phyloP scores from a whole-genome alignment of 1,139 yeast genomes.

The Sugiyamaella paludigena region DNA sequence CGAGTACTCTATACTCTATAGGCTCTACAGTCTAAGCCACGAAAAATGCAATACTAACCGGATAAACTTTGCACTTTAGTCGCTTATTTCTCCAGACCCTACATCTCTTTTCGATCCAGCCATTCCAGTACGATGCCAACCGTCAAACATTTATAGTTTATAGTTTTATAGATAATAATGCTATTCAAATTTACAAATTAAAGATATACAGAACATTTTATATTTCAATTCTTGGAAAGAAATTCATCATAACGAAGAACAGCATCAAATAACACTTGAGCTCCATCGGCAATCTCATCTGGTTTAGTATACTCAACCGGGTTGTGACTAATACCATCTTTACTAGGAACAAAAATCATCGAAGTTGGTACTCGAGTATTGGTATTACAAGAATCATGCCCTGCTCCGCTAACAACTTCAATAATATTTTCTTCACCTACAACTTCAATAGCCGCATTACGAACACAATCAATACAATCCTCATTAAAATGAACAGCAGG shows the following conservation, averaged over 20 bases:
- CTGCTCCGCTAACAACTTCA: constrained; percentile 60
- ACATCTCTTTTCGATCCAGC: too few relatives aligned
- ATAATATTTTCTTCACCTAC: constrained; percentile 52
- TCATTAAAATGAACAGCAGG: constrained; percentile 14
- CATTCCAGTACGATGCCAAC: too few relatives aligned
- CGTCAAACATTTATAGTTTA: too few relatives aligned
- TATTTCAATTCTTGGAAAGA: constrained; percentile 20
- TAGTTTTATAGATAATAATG: too few relatives aligned
- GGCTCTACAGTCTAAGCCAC: too few relatives aligned
- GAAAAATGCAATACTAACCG: too few relatives aligned
- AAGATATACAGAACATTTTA: too few relatives aligned
- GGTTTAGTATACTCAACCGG: constrained; percentile 66
- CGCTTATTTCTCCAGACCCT: too few relatives aligned
- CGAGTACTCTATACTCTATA: too few relatives aligned
- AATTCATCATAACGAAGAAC: constrained; percentile 53
- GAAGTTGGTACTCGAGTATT: constrained; percentile 59
- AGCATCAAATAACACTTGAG: constrained; percentile 55
- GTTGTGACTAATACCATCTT: constrained; percentile 66
- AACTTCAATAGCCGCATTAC: constrained; percentile 50
- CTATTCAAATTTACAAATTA: too few relatives aligned
- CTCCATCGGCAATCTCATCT: constrained; percentile 59
- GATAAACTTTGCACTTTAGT: too few relatives aligned
- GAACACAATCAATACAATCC: constrained; percentile 47
- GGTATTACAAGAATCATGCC: constrained; percentile 68
- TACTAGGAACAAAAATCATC: constrained; percentile 72